Conservation (phyloP, 345 rosid species). For the Populus deltoides region DNA sequence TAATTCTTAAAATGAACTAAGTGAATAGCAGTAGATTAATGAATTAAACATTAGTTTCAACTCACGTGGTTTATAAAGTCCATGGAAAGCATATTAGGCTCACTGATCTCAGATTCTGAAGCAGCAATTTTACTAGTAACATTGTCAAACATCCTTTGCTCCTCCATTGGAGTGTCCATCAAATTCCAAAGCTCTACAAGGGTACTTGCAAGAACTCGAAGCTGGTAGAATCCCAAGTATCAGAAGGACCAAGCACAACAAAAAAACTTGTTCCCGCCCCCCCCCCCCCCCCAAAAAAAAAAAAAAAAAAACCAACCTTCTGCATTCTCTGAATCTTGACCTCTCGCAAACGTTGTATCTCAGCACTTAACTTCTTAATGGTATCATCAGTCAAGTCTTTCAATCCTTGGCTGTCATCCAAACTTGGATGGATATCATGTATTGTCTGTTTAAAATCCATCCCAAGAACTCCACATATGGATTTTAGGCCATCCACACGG, state of each 20-base stretch:
- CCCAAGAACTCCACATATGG: slow-evolving; percentile 72
- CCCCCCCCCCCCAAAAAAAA: neutral
- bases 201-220: slow-evolving; percentile 50
- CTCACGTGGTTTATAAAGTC: slow-evolving; percentile 53
- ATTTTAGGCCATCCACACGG: slow-evolving; percentile 42
- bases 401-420: slow-evolving; percentile 50
- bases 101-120: slow-evolving; percentile 51
- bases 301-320: slow-evolving; percentile 39
- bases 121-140: slow-evolving; percentile 51
- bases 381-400: slow-evolving; percentile 56
- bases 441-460: slow-evolving; percentile 57
- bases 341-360: slow-evolving; percentile 53
- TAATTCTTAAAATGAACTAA: neutral
- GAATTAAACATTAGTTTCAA: neutral
- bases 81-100: slow-evolving; percentile 53
- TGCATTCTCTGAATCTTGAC: slow-evolving; percentile 87
- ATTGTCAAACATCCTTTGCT: slow-evolving; percentile 51
- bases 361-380: slow-evolving; percentile 45
- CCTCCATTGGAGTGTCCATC: slow-evolving; percentile 61
- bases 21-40: neutral
- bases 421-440: slow-evolving; percentile 54
- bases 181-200: slow-evolving; percentile 71
- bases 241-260: neutral
- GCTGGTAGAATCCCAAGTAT: slow-evolving; percentile 9
- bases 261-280: too few relatives aligned